These are phyloP conservation scores for Nakaseomyces nivariensis DNA, from an alignment of 1,139 yeast species.

Conservation along the genomic window DNA sequence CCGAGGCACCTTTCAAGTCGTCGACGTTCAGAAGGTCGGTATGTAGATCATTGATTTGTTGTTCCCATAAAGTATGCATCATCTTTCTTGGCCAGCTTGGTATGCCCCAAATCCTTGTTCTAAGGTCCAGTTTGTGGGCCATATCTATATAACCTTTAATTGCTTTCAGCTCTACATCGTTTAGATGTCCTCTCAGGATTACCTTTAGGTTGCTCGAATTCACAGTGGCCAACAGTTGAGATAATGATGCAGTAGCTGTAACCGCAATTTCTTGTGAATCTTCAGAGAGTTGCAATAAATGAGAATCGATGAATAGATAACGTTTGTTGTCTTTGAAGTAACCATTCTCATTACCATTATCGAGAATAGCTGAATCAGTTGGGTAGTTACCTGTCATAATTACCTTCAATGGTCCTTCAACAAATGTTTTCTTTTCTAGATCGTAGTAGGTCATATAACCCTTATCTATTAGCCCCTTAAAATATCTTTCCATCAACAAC, in stretches of 20 bases:
- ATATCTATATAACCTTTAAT: slow-evolving; percentile 23
- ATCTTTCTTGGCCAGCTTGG: slow-evolving; percentile 37
- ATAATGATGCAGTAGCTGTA: slow-evolving; percentile 19
- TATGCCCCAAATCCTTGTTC: slow-evolving; percentile 43
- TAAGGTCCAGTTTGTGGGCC: slow-evolving; percentile 33
- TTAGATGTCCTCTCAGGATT: not conserved
- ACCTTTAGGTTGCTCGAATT: slow-evolving; percentile 1
- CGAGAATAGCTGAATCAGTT: slow-evolving; percentile 10
- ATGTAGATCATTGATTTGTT: slow-evolving; percentile 15
- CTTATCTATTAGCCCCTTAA: slow-evolving; percentile 31
- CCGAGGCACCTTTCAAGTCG: slow-evolving; percentile 25
- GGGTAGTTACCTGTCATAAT: slow-evolving; percentile 38
- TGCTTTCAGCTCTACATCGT: slow-evolving; percentile 20
- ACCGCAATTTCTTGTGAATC: slow-evolving; percentile 9
- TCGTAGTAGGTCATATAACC: slow-evolving; percentile 34
- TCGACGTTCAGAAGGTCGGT: slow-evolving; percentile 40
- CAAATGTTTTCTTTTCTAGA: slow-evolving; percentile 19
- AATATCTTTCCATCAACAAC: slow-evolving; percentile 27
- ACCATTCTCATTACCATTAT: slow-evolving; percentile 12
- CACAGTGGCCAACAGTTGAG: slow-evolving; percentile 3
- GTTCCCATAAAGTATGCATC: slow-evolving; percentile 5
- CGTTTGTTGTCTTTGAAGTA: slow-evolving; percentile 18
- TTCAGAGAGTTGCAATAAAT: slow-evolving; percentile 17
- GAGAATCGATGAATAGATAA: slow-evolving; percentile 33
- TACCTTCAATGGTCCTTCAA: slow-evolving; percentile 37